A percentile compares a stretch with the other conserved stretches of the same genome.
These are phyloP conservation scores for Russula vinacea DNA, from an alignment of 768 basidiomycete species.

Conservation along the genomic window DNA sequence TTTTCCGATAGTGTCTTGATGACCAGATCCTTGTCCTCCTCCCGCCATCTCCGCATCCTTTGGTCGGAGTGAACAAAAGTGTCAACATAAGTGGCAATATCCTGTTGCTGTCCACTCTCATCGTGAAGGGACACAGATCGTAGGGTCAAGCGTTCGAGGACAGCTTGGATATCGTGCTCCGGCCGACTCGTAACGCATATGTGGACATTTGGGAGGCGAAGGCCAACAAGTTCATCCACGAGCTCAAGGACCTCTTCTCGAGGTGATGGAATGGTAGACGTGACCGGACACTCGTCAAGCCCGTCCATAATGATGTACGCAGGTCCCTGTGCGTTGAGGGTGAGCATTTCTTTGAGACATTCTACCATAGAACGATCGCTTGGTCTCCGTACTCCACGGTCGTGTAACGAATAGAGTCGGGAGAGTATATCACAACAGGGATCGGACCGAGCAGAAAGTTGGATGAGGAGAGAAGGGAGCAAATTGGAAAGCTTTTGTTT, in stretches of 20 bases:
- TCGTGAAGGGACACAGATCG: conserved; percentile 4
- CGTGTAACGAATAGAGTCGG: not conserved
- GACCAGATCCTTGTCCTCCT: conserved; percentile 5
- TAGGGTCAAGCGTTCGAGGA: not conserved
- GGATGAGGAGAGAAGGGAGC: conserved; percentile 14
- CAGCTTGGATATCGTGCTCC: conserved; percentile 6
- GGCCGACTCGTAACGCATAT: conserved; percentile 21
- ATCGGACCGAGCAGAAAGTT: not conserved
- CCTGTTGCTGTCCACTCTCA: conserved; percentile 6
- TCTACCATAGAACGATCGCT: not conserved
- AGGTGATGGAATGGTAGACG: conserved; percentile 2
- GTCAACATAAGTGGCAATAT: conserved; percentile 1
- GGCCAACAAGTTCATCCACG: conserved; percentile 2
- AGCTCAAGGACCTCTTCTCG: conserved; percentile 10
- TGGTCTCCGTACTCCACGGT: not conserved
- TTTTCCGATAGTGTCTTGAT: conserved; percentile 13
- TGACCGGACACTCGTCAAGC: conserved; percentile 11
- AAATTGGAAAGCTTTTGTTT: conserved; percentile 11
- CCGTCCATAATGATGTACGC: conserved; percentile 18
- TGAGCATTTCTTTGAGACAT: conserved; percentile 17
- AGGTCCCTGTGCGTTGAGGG: not conserved
- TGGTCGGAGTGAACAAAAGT: conserved; percentile 9
- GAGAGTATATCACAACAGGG: conserved; percentile 1
- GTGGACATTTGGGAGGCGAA: conserved; percentile 1
- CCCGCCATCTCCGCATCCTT: conserved; percentile 5